Evolutionary conservation across 2,329 filamentous ascomycete species (phyloP).

Genomic region (Aspergillus sp.): DNA sequence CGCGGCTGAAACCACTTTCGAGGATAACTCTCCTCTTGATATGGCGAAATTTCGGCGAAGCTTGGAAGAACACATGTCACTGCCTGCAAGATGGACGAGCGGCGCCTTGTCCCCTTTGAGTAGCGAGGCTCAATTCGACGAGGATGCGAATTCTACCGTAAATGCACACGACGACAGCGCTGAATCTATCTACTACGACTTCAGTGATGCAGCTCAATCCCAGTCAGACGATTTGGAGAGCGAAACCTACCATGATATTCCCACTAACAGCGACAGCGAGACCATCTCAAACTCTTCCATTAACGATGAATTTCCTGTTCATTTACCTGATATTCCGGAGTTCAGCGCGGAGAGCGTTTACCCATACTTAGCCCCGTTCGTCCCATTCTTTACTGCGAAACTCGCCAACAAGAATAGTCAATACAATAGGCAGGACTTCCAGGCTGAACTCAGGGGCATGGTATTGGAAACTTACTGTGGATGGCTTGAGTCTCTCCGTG

Average conservation of each 20-base stretch:
- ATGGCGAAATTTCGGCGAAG: too few relatives aligned
- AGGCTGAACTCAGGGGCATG: constrained; percentile 27
- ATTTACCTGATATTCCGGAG: background rate
- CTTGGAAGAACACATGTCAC: background rate
- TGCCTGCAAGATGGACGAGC: background rate
- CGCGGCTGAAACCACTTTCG: background rate
- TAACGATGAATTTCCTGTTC: background rate
- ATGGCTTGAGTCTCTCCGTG: constrained; percentile 25
- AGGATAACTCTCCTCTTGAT: background rate
- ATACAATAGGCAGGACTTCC: constrained; percentile 27
- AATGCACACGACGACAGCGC: background rate
- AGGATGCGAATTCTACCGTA: background rate
- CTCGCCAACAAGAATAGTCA: constrained; percentile 19
- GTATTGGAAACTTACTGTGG: constrained; percentile 28
- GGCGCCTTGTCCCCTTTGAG: background rate
- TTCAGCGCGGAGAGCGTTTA: background rate
- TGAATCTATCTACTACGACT: constrained; percentile 11
- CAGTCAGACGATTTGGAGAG: background rate
- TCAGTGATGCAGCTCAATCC: constrained; percentile 2
- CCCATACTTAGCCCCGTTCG: constrained; percentile 18
- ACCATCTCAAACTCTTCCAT: background rate
- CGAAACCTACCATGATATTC: background rate
- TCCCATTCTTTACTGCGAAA: constrained; percentile 27
- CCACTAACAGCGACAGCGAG: background rate
- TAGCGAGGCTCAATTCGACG: background rate